Evolutionary conservation across 2,329 filamentous ascomycete species (phyloP).

Genomic region (Fusarium transvaalense): DNA sequence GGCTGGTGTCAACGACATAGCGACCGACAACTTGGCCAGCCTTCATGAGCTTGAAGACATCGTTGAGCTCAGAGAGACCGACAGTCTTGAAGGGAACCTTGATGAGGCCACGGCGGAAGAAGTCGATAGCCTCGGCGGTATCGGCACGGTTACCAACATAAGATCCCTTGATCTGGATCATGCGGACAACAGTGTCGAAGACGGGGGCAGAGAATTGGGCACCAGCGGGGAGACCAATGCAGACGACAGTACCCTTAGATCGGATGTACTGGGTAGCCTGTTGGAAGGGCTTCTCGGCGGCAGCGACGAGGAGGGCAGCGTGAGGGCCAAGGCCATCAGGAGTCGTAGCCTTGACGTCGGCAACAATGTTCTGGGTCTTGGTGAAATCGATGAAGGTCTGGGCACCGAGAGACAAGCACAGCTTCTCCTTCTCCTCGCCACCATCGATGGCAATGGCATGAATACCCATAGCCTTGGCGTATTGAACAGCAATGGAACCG

Average conservation of each 20-base stretch:
- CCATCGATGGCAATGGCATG: conserved; percentile 84
- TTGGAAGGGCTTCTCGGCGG: conserved; percentile 92
- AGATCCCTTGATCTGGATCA: conserved; percentile 92
- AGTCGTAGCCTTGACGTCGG: conserved; percentile 85
- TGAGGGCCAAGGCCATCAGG: conserved; percentile 86
- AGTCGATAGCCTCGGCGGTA: conserved; percentile 88
- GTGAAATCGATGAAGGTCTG: conserved; percentile 83
- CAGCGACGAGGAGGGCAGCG: conserved; percentile 87
- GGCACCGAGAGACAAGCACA: conserved; percentile 79
- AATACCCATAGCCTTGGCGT: conserved; percentile 91
- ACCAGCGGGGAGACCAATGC: conserved; percentile 87
- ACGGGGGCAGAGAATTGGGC: conserved; percentile 86
- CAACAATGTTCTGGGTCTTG: conserved; percentile 80
- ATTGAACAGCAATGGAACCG: conserved; percentile 83
- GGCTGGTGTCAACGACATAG: conserved; percentile 81
- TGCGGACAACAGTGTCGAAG: conserved; percentile 88
- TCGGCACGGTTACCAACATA: conserved; percentile 96
- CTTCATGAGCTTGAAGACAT: conserved; percentile 82
- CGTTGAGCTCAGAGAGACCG: conserved; percentile 81
- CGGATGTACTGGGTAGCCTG: conserved; percentile 92
- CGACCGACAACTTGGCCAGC: conserved; percentile 80
- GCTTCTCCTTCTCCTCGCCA: conserved; percentile 81
- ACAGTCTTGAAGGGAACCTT: conserved; percentile 88
- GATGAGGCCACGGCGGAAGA: conserved; percentile 86
- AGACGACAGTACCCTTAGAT: conserved; percentile 83